Percentiles rank a stretch among this genome's conserved stretches.
phyloP scores from a whole-genome alignment of 1,284 basidiomycete genomes.

The Xanthoconium separans region DNA sequence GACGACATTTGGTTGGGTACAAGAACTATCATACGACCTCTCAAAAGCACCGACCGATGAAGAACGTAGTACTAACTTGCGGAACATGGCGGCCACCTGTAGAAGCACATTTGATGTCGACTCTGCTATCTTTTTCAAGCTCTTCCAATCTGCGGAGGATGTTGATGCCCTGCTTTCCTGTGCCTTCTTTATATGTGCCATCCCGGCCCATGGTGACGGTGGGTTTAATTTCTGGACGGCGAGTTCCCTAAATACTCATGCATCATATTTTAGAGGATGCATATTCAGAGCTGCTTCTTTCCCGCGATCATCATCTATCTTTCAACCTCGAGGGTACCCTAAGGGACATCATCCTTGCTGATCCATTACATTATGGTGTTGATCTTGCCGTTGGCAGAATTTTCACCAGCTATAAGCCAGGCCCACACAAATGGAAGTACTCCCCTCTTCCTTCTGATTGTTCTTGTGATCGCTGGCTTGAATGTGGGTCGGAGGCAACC shows the following conservation, averaged over 20 bases:
- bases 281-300: neutral
- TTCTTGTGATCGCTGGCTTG: neutral
- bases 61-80: neutral
- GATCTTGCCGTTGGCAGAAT: neutral
- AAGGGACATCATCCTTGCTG: neutral
- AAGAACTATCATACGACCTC: slow-evolving; percentile 13
- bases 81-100: neutral
- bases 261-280: neutral
- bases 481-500: neutral
- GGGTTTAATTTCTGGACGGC: neutral
- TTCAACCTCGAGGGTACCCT: neutral
- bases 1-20: slow-evolving; percentile 38
- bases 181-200: neutral
- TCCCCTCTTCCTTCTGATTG: neutral
- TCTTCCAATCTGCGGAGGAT: no score
- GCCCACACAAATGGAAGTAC: neutral
- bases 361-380: neutral
- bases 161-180: neutral
- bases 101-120: neutral
- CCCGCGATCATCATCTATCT: neutral
- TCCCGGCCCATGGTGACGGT: neutral
- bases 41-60: neutral
- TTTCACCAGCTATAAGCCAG: neutral
- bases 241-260: neutral
- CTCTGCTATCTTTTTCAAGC: neutral